Evolutionary conservation across 352 stramenopile species (phyloP).

Genomic region (Globisporangium middletonii): DNA sequence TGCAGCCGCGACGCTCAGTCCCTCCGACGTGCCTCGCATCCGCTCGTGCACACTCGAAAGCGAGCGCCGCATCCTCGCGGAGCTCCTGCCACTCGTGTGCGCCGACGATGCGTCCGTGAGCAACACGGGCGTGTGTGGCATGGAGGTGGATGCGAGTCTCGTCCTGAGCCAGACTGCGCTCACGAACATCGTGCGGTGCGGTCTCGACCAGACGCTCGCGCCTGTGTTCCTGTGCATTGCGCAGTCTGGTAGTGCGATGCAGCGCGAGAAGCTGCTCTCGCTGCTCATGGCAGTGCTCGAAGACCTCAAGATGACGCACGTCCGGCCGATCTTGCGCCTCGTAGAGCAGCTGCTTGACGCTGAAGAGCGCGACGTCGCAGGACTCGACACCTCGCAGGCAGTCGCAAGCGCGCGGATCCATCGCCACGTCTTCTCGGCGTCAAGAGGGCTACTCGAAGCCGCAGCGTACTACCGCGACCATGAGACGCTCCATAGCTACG

Average conservation of each 20-base stretch:
- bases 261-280: conserved; percentile 44
- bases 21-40: background rate
- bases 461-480: conserved; percentile 63
- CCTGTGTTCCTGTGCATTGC: conserved; percentile 16
- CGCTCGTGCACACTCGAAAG: conserved; percentile 20
- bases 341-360: conserved; percentile 34
- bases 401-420: conserved; percentile 16
- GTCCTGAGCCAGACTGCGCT: conserved; percentile 37
- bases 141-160: conserved; percentile 28
- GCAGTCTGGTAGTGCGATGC: conserved; percentile 7
- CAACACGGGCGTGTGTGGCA: background rate
- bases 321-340: conserved; percentile 36
- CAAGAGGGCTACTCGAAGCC: conserved; percentile 46
- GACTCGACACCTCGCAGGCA: background rate
- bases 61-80: conserved; percentile 16
- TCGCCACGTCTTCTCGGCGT: conserved; percentile 49
- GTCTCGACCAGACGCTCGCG: conserved; percentile 25
- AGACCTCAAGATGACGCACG: conserved; percentile 45
- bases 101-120: background rate
- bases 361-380: conserved; percentile 6
- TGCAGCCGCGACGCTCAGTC: background rate
- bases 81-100: conserved; percentile 1
- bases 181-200: conserved; percentile 36
- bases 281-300: conserved; percentile 55
- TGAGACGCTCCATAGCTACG: conserved; percentile 32